Evolutionary conservation across 2,329 filamentous ascomycete species (phyloP).

Genomic region (Diaporthe sp.): DNA sequence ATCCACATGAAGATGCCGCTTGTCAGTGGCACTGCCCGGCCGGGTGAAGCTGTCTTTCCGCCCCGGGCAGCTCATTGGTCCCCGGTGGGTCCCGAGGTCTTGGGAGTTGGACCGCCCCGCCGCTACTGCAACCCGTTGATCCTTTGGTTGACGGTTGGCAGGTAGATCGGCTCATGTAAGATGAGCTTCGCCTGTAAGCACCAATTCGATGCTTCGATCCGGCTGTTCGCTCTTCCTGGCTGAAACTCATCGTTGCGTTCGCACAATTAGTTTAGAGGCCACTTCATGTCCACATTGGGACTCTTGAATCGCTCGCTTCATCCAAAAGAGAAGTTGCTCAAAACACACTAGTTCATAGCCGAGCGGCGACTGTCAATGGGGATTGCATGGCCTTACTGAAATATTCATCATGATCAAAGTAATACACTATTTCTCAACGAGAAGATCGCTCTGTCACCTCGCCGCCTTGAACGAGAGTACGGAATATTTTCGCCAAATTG

Average conservation of each 20-base stretch:
- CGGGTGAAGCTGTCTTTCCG: not conserved
- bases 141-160: not conserved
- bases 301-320: not conserved
- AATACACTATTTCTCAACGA: not conserved
- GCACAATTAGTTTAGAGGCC: not conserved
- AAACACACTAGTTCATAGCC: too few relatives aligned
- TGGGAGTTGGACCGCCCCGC: conserved; percentile 18
- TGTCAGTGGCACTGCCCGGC: not conserved
- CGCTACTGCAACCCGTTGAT: not conserved
- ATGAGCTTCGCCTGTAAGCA: not conserved
- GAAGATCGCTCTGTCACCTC: too few relatives aligned
- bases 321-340: not conserved
- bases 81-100: not conserved
- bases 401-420: not conserved
- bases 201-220: not conserved
- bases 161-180: conserved; percentile 2
- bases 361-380: not conserved
- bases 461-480: not conserved
- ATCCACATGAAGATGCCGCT: not conserved
- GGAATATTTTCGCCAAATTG: not conserved
- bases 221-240: not conserved
- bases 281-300: not conserved
- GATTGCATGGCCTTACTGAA: too few relatives aligned
- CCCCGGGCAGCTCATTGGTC: conserved; percentile 15
- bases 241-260: not conserved